phyloP scores from a whole-genome alignment of 176 grass and related monocot species.

The Cenchrus fungigraminus region DNA sequence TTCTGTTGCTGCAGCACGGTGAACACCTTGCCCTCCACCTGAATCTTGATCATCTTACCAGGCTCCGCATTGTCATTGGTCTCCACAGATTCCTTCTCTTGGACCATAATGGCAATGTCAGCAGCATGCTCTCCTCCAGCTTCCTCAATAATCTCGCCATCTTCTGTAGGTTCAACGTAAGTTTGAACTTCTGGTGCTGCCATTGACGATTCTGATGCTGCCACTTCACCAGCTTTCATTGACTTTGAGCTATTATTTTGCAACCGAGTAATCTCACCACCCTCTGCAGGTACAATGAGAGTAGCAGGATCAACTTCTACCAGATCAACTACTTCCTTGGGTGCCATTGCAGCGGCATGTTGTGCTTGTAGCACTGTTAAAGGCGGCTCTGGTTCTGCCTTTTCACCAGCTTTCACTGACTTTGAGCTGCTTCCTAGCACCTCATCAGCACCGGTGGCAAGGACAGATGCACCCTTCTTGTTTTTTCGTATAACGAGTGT shows the following conservation, averaged over 20 bases:
- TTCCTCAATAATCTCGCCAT: not conserved
- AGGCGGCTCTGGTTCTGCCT: not conserved
- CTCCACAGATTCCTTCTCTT: not conserved
- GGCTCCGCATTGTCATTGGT: not conserved
- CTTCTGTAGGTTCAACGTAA: not conserved
- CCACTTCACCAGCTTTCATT: not conserved
- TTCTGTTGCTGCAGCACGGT: slow-evolving; percentile 9
- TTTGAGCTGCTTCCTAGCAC: not conserved
- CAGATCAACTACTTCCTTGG: not conserved
- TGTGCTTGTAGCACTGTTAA: not conserved
- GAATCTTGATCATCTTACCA: slow-evolving; percentile 1
- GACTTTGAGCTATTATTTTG: not conserved
- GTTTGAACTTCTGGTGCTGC: no score
- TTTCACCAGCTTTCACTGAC: not conserved
- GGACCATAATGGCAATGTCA: not conserved
- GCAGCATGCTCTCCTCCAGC: not conserved
- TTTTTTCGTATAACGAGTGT: not conserved
- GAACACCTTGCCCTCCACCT: slow-evolving; percentile 31
- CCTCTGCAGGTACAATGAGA: not conserved
- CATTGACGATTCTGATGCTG: no score
- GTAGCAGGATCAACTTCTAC: not conserved
- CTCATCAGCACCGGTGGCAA: not conserved
- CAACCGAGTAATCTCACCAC: not conserved
- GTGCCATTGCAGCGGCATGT: not conserved
- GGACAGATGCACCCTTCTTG: not conserved